phyloP scores from a whole-genome alignment of 805 yeast genomes.

The Candida rishiriensis region DNA sequence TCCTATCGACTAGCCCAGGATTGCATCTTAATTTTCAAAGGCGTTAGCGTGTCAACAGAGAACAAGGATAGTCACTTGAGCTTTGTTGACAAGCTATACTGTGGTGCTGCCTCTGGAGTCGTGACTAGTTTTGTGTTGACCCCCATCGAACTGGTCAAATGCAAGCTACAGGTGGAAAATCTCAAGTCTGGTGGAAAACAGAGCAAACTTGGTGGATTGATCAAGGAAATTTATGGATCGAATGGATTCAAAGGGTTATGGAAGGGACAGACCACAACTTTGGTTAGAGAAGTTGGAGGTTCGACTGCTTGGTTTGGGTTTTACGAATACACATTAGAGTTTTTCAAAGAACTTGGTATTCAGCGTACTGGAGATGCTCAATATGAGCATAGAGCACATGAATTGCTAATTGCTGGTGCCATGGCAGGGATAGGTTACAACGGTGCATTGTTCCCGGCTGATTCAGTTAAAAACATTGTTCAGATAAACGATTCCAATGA shows the following conservation, averaged over 20 bases:
- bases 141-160: constrained; percentile 88
- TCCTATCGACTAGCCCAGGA: constrained; percentile 50
- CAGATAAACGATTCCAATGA: constrained; percentile 46
- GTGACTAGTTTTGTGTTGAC: constrained; percentile 80
- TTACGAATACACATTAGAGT: constrained; percentile 52
- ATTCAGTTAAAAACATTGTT: constrained; percentile 81
- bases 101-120: constrained; percentile 83
- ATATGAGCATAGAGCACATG: constrained; percentile 36
- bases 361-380: constrained; percentile 10
- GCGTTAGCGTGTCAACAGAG: constrained; percentile 12
- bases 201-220: constrained; percentile 29
- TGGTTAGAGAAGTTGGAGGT: constrained; percentile 81
- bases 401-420: constrained; percentile 75
- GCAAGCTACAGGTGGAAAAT: constrained; percentile 73
- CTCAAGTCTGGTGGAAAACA: constrained; percentile 22
- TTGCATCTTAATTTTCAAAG: constrained; percentile 24
- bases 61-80: constrained; percentile 13
- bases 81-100: constrained; percentile 35
- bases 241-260: constrained; percentile 71
- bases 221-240: constrained; percentile 37
- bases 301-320: constrained; percentile 94
- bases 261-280: constrained; percentile 82
- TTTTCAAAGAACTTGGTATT: constrained; percentile 30
- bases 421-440: constrained; percentile 82
- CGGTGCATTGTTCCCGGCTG: constrained; percentile 79